Percentiles rank a stretch among this genome's conserved stretches.
Conservation (phyloP, 805 yeast species). For the Candida succiphila region DNA sequence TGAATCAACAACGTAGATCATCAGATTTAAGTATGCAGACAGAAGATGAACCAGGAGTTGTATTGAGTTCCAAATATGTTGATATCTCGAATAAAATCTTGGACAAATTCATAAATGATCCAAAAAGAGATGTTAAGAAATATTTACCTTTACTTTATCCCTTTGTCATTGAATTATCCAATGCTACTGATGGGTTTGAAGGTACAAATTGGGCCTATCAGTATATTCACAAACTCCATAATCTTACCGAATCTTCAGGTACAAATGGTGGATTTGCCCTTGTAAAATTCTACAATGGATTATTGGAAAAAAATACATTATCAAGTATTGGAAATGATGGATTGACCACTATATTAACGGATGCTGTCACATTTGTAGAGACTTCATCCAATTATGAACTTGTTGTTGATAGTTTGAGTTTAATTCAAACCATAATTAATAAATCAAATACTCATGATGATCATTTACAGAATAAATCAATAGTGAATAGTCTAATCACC, state of each 20-base stretch:
- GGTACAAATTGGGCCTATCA: conserved; percentile 8
- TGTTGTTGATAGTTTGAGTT: conserved; percentile 17
- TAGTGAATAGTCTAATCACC: conserved; percentile 8
- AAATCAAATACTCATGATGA: neutral
- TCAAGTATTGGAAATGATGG: conserved; percentile 18
- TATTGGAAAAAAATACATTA: conserved; percentile 22
- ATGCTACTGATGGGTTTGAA: conserved; percentile 17
- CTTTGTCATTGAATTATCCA: conserved; percentile 16
- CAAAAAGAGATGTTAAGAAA: conserved; percentile 4
- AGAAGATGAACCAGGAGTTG: conserved; percentile 19
- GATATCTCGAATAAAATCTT: conserved; percentile 11
- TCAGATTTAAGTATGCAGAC: conserved; percentile 31
- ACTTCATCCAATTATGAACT: conserved; percentile 20
- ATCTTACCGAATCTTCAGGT: conserved; percentile 10
- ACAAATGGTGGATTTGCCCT: too few species aligned
- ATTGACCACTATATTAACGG: conserved; percentile 12
- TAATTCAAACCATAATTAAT: conserved; percentile 9
- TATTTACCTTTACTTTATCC: conserved; percentile 12
- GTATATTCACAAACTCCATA: conserved; percentile 9
- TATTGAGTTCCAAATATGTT: conserved; percentile 5
- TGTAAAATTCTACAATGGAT: conserved; percentile 25
- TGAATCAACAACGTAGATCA: conserved; percentile 3
- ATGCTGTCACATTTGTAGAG: conserved; percentile 10
- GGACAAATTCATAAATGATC: conserved; percentile 6
- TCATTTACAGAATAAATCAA: neutral